These are phyloP conservation scores for Fusarium abutilonis DNA, from an alignment of 2,329 filamentous ascomycete species.

Conservation along the genomic window DNA sequence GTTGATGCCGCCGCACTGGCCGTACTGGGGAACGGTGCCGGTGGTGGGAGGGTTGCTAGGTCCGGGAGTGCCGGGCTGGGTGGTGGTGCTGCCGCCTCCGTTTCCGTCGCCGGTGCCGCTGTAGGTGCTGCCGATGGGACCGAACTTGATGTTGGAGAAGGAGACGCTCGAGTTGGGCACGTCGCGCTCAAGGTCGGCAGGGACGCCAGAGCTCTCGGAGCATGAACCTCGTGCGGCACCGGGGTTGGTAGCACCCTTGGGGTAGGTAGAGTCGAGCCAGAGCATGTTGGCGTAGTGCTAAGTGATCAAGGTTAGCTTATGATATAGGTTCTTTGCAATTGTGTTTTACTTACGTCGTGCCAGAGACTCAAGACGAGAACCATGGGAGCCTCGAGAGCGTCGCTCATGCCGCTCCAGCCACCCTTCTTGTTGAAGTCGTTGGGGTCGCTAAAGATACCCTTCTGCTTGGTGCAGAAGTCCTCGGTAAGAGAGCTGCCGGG, in stretches of 20 bases:
- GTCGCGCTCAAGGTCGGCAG: slow-evolving; percentile 58
- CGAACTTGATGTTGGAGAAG: slow-evolving; percentile 70
- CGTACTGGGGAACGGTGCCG: slow-evolving; percentile 45
- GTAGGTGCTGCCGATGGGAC: slow-evolving; percentile 64
- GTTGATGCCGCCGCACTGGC: slow-evolving; percentile 52
- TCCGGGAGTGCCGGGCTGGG: slow-evolving; percentile 23
- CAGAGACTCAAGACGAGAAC: slow-evolving; percentile 63
- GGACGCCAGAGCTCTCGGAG: slow-evolving; percentile 61
- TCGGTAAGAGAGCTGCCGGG: slow-evolving; percentile 63
- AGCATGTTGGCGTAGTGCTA: slow-evolving; percentile 72
- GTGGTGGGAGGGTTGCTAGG: slow-evolving; percentile 8
- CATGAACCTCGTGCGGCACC: slow-evolving; percentile 67
- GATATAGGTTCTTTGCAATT: neutral
- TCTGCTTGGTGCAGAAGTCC: slow-evolving; percentile 67
- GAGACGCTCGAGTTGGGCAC: slow-evolving; percentile 61
- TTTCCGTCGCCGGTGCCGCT: neutral
- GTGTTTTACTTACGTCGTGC: slow-evolving; percentile 63
- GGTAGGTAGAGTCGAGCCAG: slow-evolving; percentile 77
- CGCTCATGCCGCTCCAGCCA: slow-evolving; percentile 66
- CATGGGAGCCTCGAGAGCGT: slow-evolving; percentile 55
- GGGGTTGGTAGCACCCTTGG: slow-evolving; percentile 56
- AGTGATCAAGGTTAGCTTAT: slow-evolving; percentile 12
- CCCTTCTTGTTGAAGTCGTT: slow-evolving; percentile 65
- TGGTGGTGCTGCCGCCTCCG: slow-evolving; percentile 5
- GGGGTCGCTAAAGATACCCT: slow-evolving; percentile 64